phyloP scores from a whole-genome alignment of 257 asterid species.

The Ocimum tenuiflorum region DNA sequence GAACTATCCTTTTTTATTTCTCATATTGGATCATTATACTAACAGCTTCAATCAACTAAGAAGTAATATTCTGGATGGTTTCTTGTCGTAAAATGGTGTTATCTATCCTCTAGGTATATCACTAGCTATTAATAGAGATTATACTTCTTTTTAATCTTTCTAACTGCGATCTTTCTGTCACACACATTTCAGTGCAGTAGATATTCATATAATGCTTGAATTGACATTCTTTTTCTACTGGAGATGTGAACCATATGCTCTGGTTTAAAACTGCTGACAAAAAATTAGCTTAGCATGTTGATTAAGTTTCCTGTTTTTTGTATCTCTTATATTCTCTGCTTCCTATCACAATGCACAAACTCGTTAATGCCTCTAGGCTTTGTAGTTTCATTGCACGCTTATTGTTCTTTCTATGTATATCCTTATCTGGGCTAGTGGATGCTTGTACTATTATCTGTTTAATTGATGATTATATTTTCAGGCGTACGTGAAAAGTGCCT shows the following conservation, averaged over 20 bases:
- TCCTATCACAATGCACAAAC: background rate
- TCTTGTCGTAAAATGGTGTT: background rate
- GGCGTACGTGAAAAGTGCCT: constrained; percentile 70
- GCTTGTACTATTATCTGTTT: background rate
- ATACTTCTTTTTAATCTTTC: background rate
- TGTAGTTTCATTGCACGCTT: background rate
- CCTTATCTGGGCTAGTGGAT: background rate
- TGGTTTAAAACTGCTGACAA: background rate
- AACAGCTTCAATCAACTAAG: background rate
- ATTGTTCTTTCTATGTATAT: background rate
- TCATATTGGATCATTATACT: background rate
- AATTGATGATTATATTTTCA: constrained; percentile 27
- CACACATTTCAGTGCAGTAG: background rate
- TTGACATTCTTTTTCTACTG: background rate
- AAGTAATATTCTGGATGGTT: background rate
- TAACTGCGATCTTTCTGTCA: background rate
- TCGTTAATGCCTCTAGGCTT: background rate
- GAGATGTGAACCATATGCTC: background rate
- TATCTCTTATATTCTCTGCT: background rate
- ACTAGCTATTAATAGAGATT: background rate
- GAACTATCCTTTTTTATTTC: background rate
- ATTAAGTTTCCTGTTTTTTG: background rate
- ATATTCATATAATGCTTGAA: background rate
- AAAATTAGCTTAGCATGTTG: background rate
- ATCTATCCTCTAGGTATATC: background rate